Conservation (phyloP, 2,329 filamentous ascomycete species). For the Pezicula neosporulosa region DNA sequence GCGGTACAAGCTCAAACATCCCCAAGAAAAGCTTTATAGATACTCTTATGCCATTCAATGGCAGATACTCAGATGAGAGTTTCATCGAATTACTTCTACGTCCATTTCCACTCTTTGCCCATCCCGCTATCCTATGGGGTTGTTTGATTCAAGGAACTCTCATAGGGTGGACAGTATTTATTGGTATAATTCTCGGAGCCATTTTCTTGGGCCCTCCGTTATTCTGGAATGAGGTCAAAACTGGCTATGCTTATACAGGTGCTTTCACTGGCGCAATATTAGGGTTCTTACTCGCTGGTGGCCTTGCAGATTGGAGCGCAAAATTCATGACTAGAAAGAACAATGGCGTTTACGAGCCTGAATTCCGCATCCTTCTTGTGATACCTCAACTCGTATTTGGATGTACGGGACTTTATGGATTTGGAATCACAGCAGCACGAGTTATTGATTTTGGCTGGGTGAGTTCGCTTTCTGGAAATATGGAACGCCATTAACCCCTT, state of each 20-base stretch:
- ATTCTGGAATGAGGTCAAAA: constrained; percentile 76
- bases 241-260: constrained; percentile 83
- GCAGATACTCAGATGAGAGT: constrained; percentile 73
- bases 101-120: constrained; percentile 77
- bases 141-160: constrained; percentile 80
- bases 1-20: constrained; percentile 3
- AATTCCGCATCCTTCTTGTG: constrained; percentile 82
- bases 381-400: constrained; percentile 78
- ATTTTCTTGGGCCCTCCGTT: constrained; percentile 79
- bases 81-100: constrained; percentile 65
- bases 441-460: constrained; percentile 65
- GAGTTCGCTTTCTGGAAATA: constrained; percentile 68
- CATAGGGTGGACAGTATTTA: constrained; percentile 95
- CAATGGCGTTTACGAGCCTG: constrained; percentile 81
- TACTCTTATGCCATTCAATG: constrained; percentile 70
- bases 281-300: constrained; percentile 73
- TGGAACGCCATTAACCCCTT: constrained; percentile 74
- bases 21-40: constrained; percentile 54
- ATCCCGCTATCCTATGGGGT: constrained; percentile 81
- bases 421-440: constrained; percentile 69
- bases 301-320: constrained; percentile 70
- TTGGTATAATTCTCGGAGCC: constrained; percentile 77
- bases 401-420: constrained; percentile 77
- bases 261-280: constrained; percentile 80
- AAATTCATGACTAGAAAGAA: constrained; percentile 70